phyloP scores from a whole-genome alignment of 2,329 filamentous ascomycete species.

The Microdochium bolleyi region DNA sequence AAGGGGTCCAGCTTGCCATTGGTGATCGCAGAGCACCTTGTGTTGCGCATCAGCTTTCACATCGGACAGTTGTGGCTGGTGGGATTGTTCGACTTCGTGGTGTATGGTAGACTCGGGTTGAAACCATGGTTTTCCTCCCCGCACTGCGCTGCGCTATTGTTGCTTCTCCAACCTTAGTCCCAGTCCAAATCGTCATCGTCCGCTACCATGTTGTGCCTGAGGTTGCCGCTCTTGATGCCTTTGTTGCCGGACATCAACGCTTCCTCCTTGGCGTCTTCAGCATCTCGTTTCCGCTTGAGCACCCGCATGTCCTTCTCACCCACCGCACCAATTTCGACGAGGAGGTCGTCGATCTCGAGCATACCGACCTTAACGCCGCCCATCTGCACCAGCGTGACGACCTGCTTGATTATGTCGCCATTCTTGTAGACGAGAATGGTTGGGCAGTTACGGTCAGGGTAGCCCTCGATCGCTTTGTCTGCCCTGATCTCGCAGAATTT shows the following conservation, averaged over 20 bases:
- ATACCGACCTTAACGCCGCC: slow-evolving; percentile 64
- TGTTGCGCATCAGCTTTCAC: too few species aligned
- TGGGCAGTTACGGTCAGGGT: slow-evolving; percentile 89
- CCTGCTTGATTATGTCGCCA: slow-evolving; percentile 83
- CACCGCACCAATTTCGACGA: slow-evolving; percentile 77
- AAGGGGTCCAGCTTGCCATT: too few species aligned
- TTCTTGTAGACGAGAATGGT: slow-evolving; percentile 90
- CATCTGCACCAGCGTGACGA: slow-evolving; percentile 80
- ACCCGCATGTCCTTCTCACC: slow-evolving; percentile 72
- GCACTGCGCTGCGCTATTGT: neutral
- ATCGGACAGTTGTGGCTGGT: too few species aligned
- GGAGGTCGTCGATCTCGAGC: slow-evolving; percentile 69
- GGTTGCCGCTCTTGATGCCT: slow-evolving; percentile 42
- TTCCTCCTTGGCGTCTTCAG: slow-evolving; percentile 54
- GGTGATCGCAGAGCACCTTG: too few species aligned
- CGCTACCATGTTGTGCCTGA: slow-evolving; percentile 30
- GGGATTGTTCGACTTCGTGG: too few species aligned
- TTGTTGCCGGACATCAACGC: slow-evolving; percentile 38
- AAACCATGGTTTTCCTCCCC: neutral
- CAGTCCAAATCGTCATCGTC: slow-evolving; percentile 51
- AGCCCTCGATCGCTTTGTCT: slow-evolving; percentile 90
- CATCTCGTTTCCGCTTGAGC: slow-evolving; percentile 49
- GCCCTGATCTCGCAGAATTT: slow-evolving; percentile 97
- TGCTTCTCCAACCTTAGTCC: slow-evolving; percentile 35
- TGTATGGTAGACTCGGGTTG: neutral